Percentiles rank a stretch among this genome's conserved stretches.
These are phyloP conservation scores for Annona cherimola DNA, from an alignment of 164 flowering plant species.

Conservation along the genomic window DNA sequence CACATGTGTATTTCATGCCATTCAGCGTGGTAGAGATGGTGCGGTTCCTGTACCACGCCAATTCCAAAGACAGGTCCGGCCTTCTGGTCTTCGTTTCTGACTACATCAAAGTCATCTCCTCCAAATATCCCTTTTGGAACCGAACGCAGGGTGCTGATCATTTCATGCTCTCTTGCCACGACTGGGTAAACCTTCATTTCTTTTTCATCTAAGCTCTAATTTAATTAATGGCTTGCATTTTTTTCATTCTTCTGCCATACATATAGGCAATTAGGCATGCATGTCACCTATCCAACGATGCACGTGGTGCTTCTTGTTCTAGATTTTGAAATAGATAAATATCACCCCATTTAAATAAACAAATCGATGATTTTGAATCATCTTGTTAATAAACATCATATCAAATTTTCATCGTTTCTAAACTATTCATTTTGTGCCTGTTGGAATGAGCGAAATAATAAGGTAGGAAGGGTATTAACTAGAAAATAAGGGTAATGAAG, in stretches of 20 bases:
- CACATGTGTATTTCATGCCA: slow-evolving; percentile 20
- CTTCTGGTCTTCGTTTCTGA: slow-evolving; percentile 11
- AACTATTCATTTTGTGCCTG: too few species aligned
- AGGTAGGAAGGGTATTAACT: too few species aligned
- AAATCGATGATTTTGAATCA: too few species aligned
- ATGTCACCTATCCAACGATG: not conserved
- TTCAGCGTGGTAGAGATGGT: slow-evolving; percentile 17
- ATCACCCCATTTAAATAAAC: too few species aligned
- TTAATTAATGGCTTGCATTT: not conserved
- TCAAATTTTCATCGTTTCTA: too few species aligned
- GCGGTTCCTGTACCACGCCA: slow-evolving; percentile 13
- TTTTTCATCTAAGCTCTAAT: not conserved
- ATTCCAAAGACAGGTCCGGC: slow-evolving; percentile 9
- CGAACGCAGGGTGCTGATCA: slow-evolving; percentile 17
- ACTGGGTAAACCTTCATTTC: slow-evolving; percentile 12
- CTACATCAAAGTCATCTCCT: slow-evolving; percentile 13
- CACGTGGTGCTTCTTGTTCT: too few species aligned
- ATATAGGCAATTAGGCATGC: not conserved
- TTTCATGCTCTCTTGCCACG: slow-evolving; percentile 23
- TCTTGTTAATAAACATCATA: too few species aligned
- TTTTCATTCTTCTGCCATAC: not conserved
- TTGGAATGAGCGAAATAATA: too few species aligned
- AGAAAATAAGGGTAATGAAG: too few species aligned
- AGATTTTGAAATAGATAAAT: too few species aligned
- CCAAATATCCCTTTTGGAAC: slow-evolving; percentile 18